These are phyloP conservation scores for Kappamyces sp. DNA, from an alignment of 192 early-diverging fungal genomes.

Conservation along the genomic window DNA sequence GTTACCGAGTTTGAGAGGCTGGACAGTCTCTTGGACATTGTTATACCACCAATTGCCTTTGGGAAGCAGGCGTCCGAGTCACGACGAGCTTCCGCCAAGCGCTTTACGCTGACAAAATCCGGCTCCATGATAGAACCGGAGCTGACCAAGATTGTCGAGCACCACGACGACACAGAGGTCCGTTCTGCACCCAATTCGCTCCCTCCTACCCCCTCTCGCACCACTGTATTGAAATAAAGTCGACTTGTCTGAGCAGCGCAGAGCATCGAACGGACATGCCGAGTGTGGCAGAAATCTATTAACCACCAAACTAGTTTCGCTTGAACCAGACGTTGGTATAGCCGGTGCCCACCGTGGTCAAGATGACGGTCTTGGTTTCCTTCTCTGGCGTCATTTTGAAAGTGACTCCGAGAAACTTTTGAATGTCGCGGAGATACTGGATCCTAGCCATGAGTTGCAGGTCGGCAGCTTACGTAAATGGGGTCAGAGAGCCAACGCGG, in stretches of 20 bases:
- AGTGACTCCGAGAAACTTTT: constrained; percentile 80
- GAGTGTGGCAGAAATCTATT: no score
- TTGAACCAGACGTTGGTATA: constrained; percentile 64
- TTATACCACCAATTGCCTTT: constrained; percentile 6
- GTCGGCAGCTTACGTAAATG: constrained; percentile 66
- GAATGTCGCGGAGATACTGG: constrained; percentile 86
- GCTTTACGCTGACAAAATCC: no score
- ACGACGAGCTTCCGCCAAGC: no score
- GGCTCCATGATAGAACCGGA: no score
- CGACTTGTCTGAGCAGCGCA: no score
- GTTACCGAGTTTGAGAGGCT: constrained; percentile 11
- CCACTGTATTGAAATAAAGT: no score
- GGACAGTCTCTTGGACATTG: constrained; percentile 8
- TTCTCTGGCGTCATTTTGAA: constrained; percentile 89
- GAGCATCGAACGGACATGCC: no score
- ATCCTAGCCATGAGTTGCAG: constrained; percentile 43
- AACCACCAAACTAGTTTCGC: no score
- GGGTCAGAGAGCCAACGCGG: constrained; percentile 74
- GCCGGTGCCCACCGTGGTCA: constrained; percentile 86
- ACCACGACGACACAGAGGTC: no score
- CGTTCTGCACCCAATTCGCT: no score
- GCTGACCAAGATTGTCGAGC: no score
- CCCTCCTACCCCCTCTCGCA: no score
- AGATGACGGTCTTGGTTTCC: constrained; percentile 59
- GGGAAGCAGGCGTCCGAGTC: not conserved